A percentile compares a stretch with the other conserved stretches of the same genome.
phyloP scores from a whole-genome alignment of 2,329 filamentous ascomycete species.

The Cyphellophora europaea region DNA sequence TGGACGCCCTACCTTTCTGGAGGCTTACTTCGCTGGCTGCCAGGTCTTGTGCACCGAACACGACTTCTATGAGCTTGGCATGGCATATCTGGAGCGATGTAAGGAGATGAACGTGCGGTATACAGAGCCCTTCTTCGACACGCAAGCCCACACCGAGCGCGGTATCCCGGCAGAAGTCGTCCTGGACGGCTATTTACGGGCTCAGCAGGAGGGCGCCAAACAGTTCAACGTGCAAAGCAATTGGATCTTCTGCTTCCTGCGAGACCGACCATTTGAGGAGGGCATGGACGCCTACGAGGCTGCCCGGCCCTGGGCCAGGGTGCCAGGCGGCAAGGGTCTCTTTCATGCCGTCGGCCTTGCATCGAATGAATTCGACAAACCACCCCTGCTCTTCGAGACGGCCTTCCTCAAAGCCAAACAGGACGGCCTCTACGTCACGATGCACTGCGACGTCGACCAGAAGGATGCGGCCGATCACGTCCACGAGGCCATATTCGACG shows the following conservation, averaged over 20 bases:
- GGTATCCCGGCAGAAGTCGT: constrained; percentile 25
- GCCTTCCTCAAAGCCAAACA: constrained; percentile 26
- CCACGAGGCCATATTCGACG: background rate
- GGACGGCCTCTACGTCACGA: constrained; percentile 35
- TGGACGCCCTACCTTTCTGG: constrained; percentile 15
- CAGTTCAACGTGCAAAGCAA: constrained; percentile 19
- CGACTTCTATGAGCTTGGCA: constrained; percentile 34
- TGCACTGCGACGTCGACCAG: constrained; percentile 41
- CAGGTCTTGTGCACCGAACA: constrained; percentile 26
- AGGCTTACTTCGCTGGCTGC: constrained; percentile 24
- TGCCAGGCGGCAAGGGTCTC: background rate
- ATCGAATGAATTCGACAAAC: constrained; percentile 37
- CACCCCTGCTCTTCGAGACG: constrained; percentile 35
- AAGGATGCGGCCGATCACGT: constrained; percentile 37
- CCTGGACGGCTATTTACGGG: constrained; percentile 27
- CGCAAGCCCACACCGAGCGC: constrained; percentile 31
- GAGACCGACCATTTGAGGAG: constrained; percentile 29
- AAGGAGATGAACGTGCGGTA: constrained; percentile 30
- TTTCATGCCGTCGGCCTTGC: constrained; percentile 38
- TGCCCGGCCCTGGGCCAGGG: background rate
- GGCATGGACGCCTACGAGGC: constrained; percentile 30
- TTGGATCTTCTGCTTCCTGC: constrained; percentile 37
- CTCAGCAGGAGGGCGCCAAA: constrained; percentile 21
- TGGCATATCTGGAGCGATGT: constrained; percentile 27
- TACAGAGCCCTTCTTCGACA: constrained; percentile 34